phyloP scores from a whole-genome alignment of 1,284 basidiomycete genomes.

The Meira nashicola region DNA sequence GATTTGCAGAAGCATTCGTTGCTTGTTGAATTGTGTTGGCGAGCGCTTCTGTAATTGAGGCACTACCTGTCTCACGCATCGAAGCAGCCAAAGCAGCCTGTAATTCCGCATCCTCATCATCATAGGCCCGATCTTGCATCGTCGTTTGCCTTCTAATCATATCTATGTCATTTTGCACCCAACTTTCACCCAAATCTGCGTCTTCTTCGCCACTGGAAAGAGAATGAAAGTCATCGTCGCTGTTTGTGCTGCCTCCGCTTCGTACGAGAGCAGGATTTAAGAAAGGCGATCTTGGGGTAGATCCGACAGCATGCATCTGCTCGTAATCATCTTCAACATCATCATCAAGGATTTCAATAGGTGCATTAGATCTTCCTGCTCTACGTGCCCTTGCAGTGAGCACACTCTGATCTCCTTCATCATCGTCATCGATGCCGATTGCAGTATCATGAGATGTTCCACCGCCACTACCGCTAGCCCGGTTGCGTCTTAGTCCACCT shows the following conservation, averaged over 20 bases:
- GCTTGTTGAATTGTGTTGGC: background rate
- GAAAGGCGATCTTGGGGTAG: constrained; percentile 9
- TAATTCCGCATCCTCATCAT: constrained; percentile 44
- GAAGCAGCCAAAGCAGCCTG: constrained; percentile 42
- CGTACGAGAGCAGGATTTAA: constrained; percentile 6
- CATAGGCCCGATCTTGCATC: constrained; percentile 29
- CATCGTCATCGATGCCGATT: constrained; percentile 3
- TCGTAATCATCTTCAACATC: constrained; percentile 9
- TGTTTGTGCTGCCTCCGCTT: constrained; percentile 7
- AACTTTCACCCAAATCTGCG: constrained; percentile 1
- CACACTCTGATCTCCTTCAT: background rate
- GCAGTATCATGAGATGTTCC: background rate
- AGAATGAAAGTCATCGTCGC: constrained; percentile 12
- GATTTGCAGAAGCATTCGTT: background rate
- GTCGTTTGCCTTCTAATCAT: background rate
- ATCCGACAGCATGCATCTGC: background rate
- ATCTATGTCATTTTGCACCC: background rate
- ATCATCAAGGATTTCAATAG: background rate
- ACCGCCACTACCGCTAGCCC: background rate
- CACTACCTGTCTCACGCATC: constrained; percentile 23
- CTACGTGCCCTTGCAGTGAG: background rate
- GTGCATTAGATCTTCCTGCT: background rate
- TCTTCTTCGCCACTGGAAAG: constrained; percentile 8
- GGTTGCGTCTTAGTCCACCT: background rate
- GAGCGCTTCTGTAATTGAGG: constrained; percentile 12